Conservation (phyloP, 352 stramenopile species). For the Globisporangium iwayamae region DNA sequence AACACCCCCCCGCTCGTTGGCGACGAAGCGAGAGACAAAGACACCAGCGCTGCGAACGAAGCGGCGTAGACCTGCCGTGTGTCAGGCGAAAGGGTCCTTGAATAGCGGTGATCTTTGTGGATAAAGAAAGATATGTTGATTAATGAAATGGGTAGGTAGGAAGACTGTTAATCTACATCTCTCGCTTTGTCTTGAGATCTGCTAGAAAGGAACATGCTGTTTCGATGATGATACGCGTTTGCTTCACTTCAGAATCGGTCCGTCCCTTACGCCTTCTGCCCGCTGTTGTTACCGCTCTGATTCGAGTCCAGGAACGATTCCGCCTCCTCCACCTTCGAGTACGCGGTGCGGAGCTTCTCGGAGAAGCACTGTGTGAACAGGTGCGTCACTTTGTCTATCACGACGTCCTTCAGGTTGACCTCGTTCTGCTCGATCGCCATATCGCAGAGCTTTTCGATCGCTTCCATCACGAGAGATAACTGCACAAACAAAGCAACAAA, state of each 20-base stretch:
- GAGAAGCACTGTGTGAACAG: slow-evolving; percentile 80
- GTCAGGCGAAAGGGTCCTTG: background rate
- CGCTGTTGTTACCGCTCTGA: slow-evolving; percentile 22
- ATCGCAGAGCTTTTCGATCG: slow-evolving; percentile 69
- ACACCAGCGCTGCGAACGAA: slow-evolving; percentile 1
- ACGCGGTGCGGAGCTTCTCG: slow-evolving; percentile 52
- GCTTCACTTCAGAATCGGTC: background rate
- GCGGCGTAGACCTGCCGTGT: background rate
- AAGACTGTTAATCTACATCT: background rate
- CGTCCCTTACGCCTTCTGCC: slow-evolving; percentile 3
- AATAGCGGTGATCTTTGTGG: background rate
- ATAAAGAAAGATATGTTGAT: slow-evolving; percentile 7
- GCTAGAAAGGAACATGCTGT: background rate
- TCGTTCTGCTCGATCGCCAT: slow-evolving; percentile 75
- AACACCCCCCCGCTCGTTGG: slow-evolving; percentile 14
- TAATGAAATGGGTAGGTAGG: slow-evolving; percentile 5
- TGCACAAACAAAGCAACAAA: slow-evolving; percentile 16
- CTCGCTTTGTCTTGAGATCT: background rate
- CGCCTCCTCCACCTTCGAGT: slow-evolving; percentile 60
- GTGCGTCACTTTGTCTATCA: slow-evolving; percentile 58
- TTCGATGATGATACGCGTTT: background rate
- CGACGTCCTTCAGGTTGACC: slow-evolving; percentile 65
- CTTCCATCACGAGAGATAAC: slow-evolving; percentile 51
- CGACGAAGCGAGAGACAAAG: slow-evolving; percentile 3
- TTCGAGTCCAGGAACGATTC: slow-evolving; percentile 32